Percentiles rank a stretch among this genome's conserved stretches.
Evolutionary conservation across 78 protist species (phyloP).

Genomic region (Blattamonas nauphoetae): DNA sequence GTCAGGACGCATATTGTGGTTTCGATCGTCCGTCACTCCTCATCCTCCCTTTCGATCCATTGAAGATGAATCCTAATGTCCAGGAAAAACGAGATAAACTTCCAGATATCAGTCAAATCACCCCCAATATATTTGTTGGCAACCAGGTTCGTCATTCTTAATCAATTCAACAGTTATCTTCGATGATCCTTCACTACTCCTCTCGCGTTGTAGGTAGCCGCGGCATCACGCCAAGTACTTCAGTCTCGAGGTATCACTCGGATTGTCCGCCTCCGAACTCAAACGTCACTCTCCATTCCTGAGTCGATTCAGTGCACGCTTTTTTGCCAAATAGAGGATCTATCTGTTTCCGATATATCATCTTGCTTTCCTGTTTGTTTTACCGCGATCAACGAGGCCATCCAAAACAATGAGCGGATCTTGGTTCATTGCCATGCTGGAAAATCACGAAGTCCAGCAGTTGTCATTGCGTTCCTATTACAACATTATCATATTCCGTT

Average conservation of each 20-base stretch:
- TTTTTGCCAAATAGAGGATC: background rate
- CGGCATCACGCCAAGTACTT: background rate
- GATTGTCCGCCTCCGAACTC: background rate
- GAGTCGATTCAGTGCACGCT: background rate
- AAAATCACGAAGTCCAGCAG: constrained; percentile 1
- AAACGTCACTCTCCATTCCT: background rate
- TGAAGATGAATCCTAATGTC: background rate
- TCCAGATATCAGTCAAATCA: background rate
- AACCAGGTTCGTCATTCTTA: background rate
- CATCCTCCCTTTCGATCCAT: background rate
- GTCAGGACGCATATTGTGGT: background rate
- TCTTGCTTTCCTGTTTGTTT: background rate
- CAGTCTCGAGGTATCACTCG: background rate
- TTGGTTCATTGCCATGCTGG: constrained; percentile 15
- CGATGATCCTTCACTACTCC: background rate
- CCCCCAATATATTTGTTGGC: background rate
- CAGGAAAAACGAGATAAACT: background rate
- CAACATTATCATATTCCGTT: background rate
- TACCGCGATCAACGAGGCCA: background rate
- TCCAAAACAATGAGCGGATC: background rate
- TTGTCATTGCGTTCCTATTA: constrained; percentile 1
- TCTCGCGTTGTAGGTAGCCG: background rate
- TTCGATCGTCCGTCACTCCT: too few relatives aligned
- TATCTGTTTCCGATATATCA: background rate
- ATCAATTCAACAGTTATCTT: background rate